These are phyloP conservation scores for Dactylellina drechsleri DNA, from an alignment of 2,329 filamentous ascomycete genomes.

Conservation along the genomic window DNA sequence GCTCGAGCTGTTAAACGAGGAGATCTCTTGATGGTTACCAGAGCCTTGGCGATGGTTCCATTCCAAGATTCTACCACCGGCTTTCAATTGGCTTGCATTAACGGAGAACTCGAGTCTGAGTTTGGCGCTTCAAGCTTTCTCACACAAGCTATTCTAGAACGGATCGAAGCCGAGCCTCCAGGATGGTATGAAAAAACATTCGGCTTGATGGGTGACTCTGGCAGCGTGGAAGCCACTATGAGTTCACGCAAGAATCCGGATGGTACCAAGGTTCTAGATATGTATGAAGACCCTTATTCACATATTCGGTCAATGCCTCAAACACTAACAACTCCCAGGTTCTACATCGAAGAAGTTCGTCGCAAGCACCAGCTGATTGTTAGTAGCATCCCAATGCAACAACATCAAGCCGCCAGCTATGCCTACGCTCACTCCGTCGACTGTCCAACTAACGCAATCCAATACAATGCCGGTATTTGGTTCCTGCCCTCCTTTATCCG, in stretches of 20 bases:
- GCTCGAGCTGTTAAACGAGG: constrained; percentile 46
- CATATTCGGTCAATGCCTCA: neutral
- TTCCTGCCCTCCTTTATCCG: constrained; percentile 46
- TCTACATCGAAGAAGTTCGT: constrained; percentile 48
- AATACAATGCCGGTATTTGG: constrained; percentile 42
- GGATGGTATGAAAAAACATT: constrained; percentile 43
- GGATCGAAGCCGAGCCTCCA: constrained; percentile 25
- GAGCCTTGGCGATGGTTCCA: constrained; percentile 28
- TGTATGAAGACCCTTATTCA: constrained; percentile 3
- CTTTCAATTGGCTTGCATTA: constrained; percentile 5
- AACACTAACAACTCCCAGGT: constrained; percentile 5
- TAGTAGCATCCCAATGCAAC: constrained; percentile 24
- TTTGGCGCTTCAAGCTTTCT: constrained; percentile 29
- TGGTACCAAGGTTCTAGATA: constrained; percentile 27
- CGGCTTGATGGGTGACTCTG: constrained; percentile 34
- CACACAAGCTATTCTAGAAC: constrained; percentile 18
- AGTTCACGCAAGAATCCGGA: constrained; percentile 18
- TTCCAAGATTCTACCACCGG: constrained; percentile 16
- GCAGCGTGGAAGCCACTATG: neutral
- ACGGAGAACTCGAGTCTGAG: constrained; percentile 30
- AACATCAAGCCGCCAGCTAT: constrained; percentile 1
- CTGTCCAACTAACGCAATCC: constrained; percentile 2
- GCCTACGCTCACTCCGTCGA: constrained; percentile 4
- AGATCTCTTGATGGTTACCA: constrained; percentile 42
- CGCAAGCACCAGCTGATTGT: constrained; percentile 18